Conservation (phyloP, 1,284 basidiomycete genomes). For the Testicularia cyperi region DNA sequence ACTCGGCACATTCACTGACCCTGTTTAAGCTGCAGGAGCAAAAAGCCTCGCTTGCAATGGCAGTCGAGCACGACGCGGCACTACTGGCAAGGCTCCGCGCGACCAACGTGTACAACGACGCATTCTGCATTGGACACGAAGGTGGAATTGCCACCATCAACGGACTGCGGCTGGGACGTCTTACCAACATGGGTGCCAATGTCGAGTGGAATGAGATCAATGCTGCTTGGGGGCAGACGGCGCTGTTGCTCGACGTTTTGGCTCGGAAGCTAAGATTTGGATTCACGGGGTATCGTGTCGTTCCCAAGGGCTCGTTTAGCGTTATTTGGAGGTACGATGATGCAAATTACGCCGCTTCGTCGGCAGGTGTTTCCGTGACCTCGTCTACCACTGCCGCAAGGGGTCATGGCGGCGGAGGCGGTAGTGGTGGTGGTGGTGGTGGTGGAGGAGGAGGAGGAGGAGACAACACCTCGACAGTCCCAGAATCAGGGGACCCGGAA, state of each 20-base stretch:
- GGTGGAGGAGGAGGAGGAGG: conserved; percentile 1
- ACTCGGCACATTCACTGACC: conserved; percentile 72
- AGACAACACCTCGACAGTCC: neutral
- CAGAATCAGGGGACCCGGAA: conserved; percentile 7
- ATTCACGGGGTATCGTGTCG: conserved; percentile 36
- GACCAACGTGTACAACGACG: conserved; percentile 97
- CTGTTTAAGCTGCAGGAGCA: conserved; percentile 71
- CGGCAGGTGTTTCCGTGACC: neutral
- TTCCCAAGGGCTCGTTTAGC: conserved; percentile 50
- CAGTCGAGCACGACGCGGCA: conserved; percentile 60
- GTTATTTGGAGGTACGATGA: conserved; percentile 30
- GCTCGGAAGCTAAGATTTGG: conserved; percentile 28
- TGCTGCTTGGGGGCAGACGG: conserved; percentile 94
- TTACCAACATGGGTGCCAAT: conserved; percentile 67
- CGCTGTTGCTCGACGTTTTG: conserved; percentile 86
- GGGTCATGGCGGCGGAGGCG: too few relatives aligned
- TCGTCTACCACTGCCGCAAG: neutral
- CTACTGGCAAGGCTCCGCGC: conserved; percentile 81
- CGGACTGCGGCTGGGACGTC: conserved; percentile 83
- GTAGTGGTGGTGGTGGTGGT: neutral
- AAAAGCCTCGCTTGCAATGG: conserved; percentile 71
- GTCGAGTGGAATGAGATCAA: conserved; percentile 98
- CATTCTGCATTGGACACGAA: conserved; percentile 95
- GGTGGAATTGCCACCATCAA: conserved; percentile 91
- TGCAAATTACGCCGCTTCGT: conserved; percentile 6